Evolutionary conservation across 2,329 filamentous ascomycete species (phyloP).

Genomic region (Phyllosticta paracitricarpa): DNA sequence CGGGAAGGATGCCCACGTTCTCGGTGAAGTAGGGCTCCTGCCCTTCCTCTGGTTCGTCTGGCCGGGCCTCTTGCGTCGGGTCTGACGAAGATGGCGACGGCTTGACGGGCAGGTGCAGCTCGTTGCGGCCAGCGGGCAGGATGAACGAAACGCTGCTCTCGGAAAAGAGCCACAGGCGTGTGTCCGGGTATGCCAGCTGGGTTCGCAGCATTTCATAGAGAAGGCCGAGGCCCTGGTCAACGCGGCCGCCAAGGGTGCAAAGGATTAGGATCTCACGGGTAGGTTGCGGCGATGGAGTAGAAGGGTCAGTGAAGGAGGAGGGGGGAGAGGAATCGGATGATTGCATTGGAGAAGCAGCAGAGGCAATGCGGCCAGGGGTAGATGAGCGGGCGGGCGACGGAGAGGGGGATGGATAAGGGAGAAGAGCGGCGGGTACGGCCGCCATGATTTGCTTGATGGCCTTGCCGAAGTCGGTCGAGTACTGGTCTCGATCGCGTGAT

Average conservation of each 20-base stretch:
- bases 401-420: slow-evolving; percentile 12
- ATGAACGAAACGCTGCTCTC: slow-evolving; percentile 75
- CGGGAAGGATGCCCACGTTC: slow-evolving; percentile 76
- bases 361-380: not conserved
- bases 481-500: slow-evolving; percentile 60
- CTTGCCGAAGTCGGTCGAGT: slow-evolving; percentile 87
- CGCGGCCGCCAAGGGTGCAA: slow-evolving; percentile 77
- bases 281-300: not conserved
- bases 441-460: slow-evolving; percentile 48
- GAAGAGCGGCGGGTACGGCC: slow-evolving; percentile 27
- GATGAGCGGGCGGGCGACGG: slow-evolving; percentile 7
- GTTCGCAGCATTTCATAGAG: slow-evolving; percentile 69
- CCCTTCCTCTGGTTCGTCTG: slow-evolving; percentile 11
- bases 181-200: slow-evolving; percentile 32
- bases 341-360: not conserved
- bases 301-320: not conserved
- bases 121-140: slow-evolving; percentile 58
- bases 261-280: slow-evolving; percentile 60
- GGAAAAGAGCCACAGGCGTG: slow-evolving; percentile 64
- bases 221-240: slow-evolving; percentile 86
- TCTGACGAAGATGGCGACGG: not conserved
- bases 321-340: not conserved
- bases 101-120: slow-evolving; percentile 51
- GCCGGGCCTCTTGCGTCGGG: slow-evolving; percentile 6
- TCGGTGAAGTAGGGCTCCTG: slow-evolving; percentile 51